Base-by-base conservation (phyloP, 164 flowering plant species). In the Protea cynaroides region DNA sequence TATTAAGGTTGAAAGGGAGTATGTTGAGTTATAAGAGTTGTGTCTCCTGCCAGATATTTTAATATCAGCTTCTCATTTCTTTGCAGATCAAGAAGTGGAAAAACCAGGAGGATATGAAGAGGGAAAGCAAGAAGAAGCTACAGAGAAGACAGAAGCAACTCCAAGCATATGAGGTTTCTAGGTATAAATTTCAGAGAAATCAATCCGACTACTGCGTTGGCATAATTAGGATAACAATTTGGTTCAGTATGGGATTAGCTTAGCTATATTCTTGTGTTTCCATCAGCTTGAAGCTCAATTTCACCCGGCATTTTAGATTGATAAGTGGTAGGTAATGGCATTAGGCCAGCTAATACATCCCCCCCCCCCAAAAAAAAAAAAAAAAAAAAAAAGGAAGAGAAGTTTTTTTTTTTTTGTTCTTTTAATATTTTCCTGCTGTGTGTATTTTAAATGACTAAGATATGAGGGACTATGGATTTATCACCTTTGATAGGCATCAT, bases 51-150 rank as follows among this genome's bases (percentile, higher is more conserved):
- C 9, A 9, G 14, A 12, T 40, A 40, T 40, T 40, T 40, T 40
- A 40, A 40, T 10, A 12, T 29, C 34, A 40, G 4, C 1, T 40
- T 3, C 14, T 40, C 46, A 12, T 4, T 56, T 14, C 12, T 62
- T 55, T 61, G 50, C 50, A 79, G 83, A 63, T 18, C 70, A 71
- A 76, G 88, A 80, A 67, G 79, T 65, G 11, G 51, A 65, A 61
- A 81, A 76, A 69, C 69, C 82, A 24, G 82, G 25, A 15, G 75
- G 37, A 59, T 55, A 56, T n/a, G 70, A 73, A 44, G 78, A 73
- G 52, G 72, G 38, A 56, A 78, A 72, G 67, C 53, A 60, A 3
- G 19, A 49, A 49, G 52, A 49, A 49, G 52, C 52, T 49, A 15
- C 52, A 49, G 52, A 15, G 52, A 49, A 49, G 52, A 18, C 52